Evolutionary conservation across 2,329 filamentous ascomycete genomes (phyloP).

Genomic region (Aspergillus pseudonomiae): DNA sequence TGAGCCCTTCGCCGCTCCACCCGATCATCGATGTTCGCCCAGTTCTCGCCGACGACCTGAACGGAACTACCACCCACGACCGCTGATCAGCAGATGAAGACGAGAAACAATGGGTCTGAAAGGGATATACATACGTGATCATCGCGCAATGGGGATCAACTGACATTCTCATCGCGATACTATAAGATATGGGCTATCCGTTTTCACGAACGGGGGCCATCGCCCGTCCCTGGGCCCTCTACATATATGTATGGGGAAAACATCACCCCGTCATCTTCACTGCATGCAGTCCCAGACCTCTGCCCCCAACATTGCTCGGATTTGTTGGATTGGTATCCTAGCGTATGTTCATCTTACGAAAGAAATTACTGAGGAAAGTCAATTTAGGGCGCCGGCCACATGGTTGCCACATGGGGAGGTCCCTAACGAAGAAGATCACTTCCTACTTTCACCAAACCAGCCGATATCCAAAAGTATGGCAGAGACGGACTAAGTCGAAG

Average conservation of each 20-base stretch:
- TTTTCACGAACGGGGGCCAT: not conserved
- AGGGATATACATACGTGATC: not conserved
- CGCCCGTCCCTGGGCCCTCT: not conserved
- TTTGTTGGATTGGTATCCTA: not conserved
- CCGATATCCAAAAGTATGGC: not conserved
- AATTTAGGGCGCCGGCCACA: not conserved
- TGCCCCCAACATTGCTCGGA: not conserved
- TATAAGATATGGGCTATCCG: not conserved
- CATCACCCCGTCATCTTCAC: not conserved
- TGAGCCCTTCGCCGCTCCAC: conserved; percentile 16
- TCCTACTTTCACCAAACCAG: not conserved
- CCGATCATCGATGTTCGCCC: conserved; percentile 17
- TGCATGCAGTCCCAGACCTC: not conserved
- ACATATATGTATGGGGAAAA: not conserved
- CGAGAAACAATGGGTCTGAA: not conserved
- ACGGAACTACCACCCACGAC: not conserved
- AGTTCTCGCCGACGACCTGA: conserved; percentile 1
- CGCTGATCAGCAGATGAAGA: not conserved
- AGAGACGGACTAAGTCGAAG: not conserved
- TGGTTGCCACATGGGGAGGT: not conserved
- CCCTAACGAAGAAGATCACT: not conserved
- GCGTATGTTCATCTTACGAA: not conserved
- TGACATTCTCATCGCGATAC: not conserved
- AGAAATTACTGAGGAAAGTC: not conserved
- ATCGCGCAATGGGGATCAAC: not conserved